phyloP scores from a whole-genome alignment of 768 basidiomycete species.

The Cyclocybe cylindracea region DNA sequence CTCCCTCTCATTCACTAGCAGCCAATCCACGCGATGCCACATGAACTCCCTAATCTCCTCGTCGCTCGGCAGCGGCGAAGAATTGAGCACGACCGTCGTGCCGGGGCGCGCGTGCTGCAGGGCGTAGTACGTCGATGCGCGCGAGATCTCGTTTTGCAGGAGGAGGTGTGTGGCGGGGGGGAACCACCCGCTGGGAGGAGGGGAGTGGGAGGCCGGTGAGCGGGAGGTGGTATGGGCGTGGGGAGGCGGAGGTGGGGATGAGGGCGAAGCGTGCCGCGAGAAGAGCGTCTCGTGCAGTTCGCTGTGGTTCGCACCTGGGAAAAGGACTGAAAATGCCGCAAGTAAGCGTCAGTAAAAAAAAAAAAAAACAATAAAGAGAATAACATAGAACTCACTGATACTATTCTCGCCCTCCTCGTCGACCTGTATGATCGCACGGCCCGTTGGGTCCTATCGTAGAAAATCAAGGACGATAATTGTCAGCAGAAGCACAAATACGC shows the following conservation, averaged over 20 bases:
- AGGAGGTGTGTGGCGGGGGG: constrained; percentile 49
- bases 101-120: constrained; percentile 22
- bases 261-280: background rate
- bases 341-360: background rate
- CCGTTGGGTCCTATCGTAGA: constrained; percentile 45
- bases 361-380: background rate
- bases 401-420: constrained; percentile 60
- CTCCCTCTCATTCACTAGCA: constrained; percentile 58
- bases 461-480: background rate
- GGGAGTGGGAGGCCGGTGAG: constrained; percentile 1
- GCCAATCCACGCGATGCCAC: constrained; percentile 53
- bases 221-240: background rate
- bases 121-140: constrained; percentile 39
- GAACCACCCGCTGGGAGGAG: constrained; percentile 19
- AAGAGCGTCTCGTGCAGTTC: constrained; percentile 32
- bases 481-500: background rate
- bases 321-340: constrained; percentile 40
- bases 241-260: too few relatives aligned
- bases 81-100: constrained; percentile 49
- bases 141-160: constrained; percentile 60
- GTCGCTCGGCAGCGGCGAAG: constrained; percentile 52
- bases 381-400: constrained; percentile 45
- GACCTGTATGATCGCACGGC: constrained; percentile 63
- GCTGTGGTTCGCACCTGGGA: constrained; percentile 59
- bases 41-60: constrained; percentile 44